These are phyloP conservation scores for Hibiscus trionum DNA, from an alignment of 345 rosid genomes.

Conservation along the genomic window DNA sequence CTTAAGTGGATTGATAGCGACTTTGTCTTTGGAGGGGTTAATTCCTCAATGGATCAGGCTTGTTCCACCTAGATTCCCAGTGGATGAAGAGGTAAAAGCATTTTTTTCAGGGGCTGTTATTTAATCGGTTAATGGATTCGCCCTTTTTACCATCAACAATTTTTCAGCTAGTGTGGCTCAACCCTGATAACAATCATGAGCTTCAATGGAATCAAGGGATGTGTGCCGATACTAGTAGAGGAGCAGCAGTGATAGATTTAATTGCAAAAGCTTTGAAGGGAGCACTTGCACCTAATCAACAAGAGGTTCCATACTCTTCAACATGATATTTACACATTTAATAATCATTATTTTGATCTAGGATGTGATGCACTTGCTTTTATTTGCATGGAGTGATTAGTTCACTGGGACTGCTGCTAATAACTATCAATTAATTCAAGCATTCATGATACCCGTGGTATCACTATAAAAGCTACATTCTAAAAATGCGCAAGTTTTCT, in stretches of 20 bases:
- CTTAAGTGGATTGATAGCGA: slow-evolving; percentile 43
- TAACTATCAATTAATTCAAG: neutral
- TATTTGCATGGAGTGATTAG: neutral
- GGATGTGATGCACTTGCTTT: neutral
- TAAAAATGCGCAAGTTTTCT: neutral
- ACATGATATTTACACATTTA: neutral
- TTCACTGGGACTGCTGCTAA: neutral
- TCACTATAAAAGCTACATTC: neutral
- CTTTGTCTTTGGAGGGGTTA: slow-evolving; percentile 46
- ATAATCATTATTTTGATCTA: neutral
- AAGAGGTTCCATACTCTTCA: slow-evolving; percentile 45
- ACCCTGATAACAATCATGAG: slow-evolving; percentile 91
- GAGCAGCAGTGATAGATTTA: slow-evolving; percentile 76
- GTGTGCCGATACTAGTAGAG: slow-evolving; percentile 99
- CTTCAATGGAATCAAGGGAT: slow-evolving; percentile 93
- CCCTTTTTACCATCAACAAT: slow-evolving; percentile 10
- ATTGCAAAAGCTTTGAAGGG: slow-evolving; percentile 82
- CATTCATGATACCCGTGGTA: neutral
- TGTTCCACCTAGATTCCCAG: slow-evolving; percentile 67
- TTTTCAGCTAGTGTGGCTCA: slow-evolving; percentile 83
- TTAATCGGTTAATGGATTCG: slow-evolving; percentile 8
- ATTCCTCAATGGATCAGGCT: slow-evolving; percentile 80
- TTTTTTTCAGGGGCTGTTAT: neutral
- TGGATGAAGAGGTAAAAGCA: slow-evolving; percentile 66
- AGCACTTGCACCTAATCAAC: slow-evolving; percentile 68